phyloP scores from a whole-genome alignment of 495 filamentous ascomycete genomes.

The Trichoderma gamsii region DNA sequence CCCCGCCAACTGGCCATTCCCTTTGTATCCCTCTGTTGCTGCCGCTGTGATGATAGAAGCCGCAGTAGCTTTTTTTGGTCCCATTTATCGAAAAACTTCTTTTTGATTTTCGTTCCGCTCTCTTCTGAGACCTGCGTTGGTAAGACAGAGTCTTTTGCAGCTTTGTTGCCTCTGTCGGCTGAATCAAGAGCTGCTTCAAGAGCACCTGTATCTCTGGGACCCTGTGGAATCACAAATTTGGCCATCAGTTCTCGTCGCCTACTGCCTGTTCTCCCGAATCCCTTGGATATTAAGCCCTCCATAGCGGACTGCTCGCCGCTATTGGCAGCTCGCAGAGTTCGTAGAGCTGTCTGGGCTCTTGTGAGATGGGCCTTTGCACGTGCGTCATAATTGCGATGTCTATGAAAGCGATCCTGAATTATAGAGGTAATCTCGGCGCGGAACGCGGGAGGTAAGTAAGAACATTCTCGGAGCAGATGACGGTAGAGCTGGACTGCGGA shows the following conservation, averaged over 20 bases:
- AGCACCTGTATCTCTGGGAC: constrained; percentile 22
- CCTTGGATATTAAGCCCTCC: constrained; percentile 54
- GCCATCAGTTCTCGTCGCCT: constrained; percentile 57
- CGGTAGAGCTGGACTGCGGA: constrained; percentile 63
- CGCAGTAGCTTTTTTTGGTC: constrained; percentile 29
- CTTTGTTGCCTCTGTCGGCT: not conserved
- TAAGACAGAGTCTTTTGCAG: not conserved
- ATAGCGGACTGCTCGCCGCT: constrained; percentile 56
- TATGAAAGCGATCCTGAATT: constrained; percentile 53
- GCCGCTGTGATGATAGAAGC: constrained; percentile 27
- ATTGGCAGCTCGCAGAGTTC: constrained; percentile 36
- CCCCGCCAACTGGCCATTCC: constrained; percentile 22
- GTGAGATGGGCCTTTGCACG: constrained; percentile 22
- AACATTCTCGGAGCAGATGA: constrained; percentile 72
- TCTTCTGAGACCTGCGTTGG: not conserved
- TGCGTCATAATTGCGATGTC: constrained; percentile 18
- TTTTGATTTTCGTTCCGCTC: not conserved
- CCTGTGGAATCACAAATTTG: constrained; percentile 33
- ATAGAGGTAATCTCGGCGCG: constrained; percentile 53
- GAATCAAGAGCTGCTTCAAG: constrained; percentile 21
- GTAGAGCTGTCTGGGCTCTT: constrained; percentile 9
- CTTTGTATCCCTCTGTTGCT: constrained; percentile 19
- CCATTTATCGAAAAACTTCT: constrained; percentile 34
- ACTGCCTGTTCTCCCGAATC: constrained; percentile 71
- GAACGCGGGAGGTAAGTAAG: constrained; percentile 70